These are phyloP conservation scores for Rubia peregrina DNA, from an alignment of 305 asterid species.

Conservation along the genomic window DNA sequence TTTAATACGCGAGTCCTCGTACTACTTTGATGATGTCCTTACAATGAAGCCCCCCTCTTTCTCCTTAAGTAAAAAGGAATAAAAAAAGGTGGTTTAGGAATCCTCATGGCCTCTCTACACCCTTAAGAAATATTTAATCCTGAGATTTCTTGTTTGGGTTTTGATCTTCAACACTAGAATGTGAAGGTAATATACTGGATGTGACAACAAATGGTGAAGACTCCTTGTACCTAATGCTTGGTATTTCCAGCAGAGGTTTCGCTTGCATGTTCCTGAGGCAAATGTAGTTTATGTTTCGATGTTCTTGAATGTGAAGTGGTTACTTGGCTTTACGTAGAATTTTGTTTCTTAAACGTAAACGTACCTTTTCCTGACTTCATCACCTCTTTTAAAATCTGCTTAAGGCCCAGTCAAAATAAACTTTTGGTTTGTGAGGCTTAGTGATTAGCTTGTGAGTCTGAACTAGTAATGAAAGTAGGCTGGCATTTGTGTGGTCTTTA, in stretches of 20 bases:
- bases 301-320: background rate
- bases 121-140: background rate
- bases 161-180: too few species aligned
- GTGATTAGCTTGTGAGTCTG: background rate
- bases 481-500: background rate
- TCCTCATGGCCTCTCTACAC: background rate
- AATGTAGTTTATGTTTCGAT: background rate
- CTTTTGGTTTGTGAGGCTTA: background rate
- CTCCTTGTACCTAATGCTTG: too few species aligned
- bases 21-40: background rate
- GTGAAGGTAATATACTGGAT: too few species aligned
- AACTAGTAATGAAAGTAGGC: background rate
- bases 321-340: too few species aligned
- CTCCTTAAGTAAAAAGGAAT: too few species aligned
- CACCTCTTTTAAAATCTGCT: background rate
- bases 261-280: background rate
- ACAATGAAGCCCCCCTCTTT: too few species aligned
- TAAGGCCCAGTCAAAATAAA: background rate
- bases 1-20: background rate
- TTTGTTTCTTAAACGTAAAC: background rate
- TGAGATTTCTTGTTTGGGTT: too few species aligned
- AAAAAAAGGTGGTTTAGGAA: too few species aligned
- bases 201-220: too few species aligned
- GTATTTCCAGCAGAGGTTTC: background rate
- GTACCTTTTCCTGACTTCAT: background rate